Conservation (phyloP, 2,329 filamentous ascomycete species). For the Xylariales sp. region DNA sequence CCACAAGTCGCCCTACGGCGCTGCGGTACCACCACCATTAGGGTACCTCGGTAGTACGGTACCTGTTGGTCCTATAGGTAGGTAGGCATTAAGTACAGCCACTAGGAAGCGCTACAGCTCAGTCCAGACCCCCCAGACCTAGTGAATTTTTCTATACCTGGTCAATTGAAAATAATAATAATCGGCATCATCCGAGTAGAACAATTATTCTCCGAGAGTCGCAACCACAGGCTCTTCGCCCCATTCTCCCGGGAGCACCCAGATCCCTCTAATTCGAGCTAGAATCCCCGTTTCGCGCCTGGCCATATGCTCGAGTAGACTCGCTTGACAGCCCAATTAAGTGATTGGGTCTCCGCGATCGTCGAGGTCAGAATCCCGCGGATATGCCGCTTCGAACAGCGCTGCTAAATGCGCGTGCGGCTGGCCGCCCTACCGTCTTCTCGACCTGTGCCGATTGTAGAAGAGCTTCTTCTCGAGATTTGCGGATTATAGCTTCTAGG, state of each 20-base stretch:
- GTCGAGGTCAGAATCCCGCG: slow-evolving; percentile 36
- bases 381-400: slow-evolving; percentile 66
- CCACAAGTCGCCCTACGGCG: background rate
- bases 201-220: slow-evolving; percentile 13
- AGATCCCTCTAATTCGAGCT: slow-evolving; percentile 16
- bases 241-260: background rate
- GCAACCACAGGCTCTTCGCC: slow-evolving; percentile 16
- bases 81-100: no score
- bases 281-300: background rate
- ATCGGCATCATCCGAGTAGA: slow-evolving; percentile 30
- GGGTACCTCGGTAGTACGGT: no score
- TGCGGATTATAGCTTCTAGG: slow-evolving; percentile 50
- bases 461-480: slow-evolving; percentile 48
- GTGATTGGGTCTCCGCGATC: slow-evolving; percentile 50
- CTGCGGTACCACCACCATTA: no score
- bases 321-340: slow-evolving; percentile 34
- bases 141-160: slow-evolving; percentile 29
- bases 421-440: slow-evolving; percentile 51
- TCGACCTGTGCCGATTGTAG: slow-evolving; percentile 56
- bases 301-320: slow-evolving; percentile 39
- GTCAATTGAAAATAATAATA: slow-evolving; percentile 9
- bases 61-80: no score
- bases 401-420: slow-evolving; percentile 57
- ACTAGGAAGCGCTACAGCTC: no score
- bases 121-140: no score